A percentile compares a stretch with the other conserved stretches of the same genome.
phyloP scores from a whole-genome alignment of 2,329 filamentous ascomycete genomes.

The Ceratocystis lukuohia region DNA sequence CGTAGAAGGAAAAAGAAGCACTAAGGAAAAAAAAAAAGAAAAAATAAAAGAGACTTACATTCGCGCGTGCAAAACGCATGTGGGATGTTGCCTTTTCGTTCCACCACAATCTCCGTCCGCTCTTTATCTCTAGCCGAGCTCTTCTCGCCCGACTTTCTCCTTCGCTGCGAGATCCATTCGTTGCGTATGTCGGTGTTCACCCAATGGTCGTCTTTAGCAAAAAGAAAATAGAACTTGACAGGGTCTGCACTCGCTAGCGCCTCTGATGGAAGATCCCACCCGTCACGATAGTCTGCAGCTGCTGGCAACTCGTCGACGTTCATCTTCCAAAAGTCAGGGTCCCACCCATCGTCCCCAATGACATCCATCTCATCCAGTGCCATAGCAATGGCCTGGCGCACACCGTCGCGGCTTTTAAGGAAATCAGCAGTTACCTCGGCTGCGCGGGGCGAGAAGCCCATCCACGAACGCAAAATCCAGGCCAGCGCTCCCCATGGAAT shows the following conservation, averaged over 20 bases:
- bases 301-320: slow-evolving; percentile 13
- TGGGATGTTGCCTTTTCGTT: slow-evolving; percentile 38
- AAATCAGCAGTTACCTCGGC: slow-evolving; percentile 40
- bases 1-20: not conserved
- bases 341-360: slow-evolving; percentile 47
- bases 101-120: slow-evolving; percentile 38
- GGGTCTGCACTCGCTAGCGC: slow-evolving; percentile 22
- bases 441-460: slow-evolving; percentile 37
- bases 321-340: slow-evolving; percentile 42
- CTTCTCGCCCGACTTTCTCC: slow-evolving; percentile 6
- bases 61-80: slow-evolving; percentile 45
- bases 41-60: slow-evolving; percentile 24
- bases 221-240: slow-evolving; percentile 45
- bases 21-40: not conserved
- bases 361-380: slow-evolving; percentile 46
- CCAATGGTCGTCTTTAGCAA: slow-evolving; percentile 49
- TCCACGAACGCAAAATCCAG: slow-evolving; percentile 31
- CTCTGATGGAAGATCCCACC: not conserved
- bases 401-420: slow-evolving; percentile 42
- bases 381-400: slow-evolving; percentile 47
- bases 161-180: slow-evolving; percentile 34
- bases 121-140: slow-evolving; percentile 24
- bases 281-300: slow-evolving; percentile 2
- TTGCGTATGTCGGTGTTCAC: slow-evolving; percentile 44
- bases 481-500: slow-evolving; percentile 30